Evolutionary conservation across 208 protist genomes (phyloP).

Genomic region (Trypanosomatidae sp.): DNA sequence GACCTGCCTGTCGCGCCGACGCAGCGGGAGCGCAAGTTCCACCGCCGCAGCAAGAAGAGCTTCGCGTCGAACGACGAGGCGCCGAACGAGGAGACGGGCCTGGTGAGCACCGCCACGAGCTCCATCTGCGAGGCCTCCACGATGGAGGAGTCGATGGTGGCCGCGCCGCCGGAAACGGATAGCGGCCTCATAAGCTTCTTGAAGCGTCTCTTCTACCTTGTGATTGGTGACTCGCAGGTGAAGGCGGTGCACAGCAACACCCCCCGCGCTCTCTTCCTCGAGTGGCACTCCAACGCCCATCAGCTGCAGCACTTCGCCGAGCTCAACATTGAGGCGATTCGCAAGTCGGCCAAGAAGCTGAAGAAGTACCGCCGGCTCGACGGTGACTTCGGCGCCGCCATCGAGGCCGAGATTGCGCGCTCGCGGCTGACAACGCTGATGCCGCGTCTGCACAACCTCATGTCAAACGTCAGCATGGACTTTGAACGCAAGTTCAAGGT

Average conservation of each 20-base stretch:
- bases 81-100: conserved; percentile 35
- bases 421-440: conserved; percentile 73
- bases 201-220: conserved; percentile 78
- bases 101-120: conserved; percentile 27
- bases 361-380: conserved; percentile 80
- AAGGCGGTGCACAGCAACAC: conserved; percentile 62
- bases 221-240: conserved; percentile 83
- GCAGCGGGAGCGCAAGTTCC: too few species aligned
- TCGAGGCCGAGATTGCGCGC: conserved; percentile 75
- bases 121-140: too few species aligned
- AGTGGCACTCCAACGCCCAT: conserved; percentile 89
- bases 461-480: conserved; percentile 65
- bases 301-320: conserved; percentile 91
- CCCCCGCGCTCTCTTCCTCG: conserved; percentile 71
- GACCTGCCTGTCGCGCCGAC: too few species aligned
- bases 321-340: conserved; percentile 86
- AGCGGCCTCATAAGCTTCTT: too few species aligned
- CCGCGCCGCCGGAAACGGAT: too few species aligned
- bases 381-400: conserved; percentile 65
- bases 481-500: conserved; percentile 88
- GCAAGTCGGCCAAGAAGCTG: conserved; percentile 88
- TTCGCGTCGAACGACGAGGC: conserved; percentile 17
- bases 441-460: conserved; percentile 68
- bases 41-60: conserved; percentile 57
- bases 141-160: too few species aligned